Evolutionary conservation across 169 alveolate genomes (phyloP), one percentile per base, ranked within the genome.

Genomic region (Besnoitia besnoiti): DNA sequence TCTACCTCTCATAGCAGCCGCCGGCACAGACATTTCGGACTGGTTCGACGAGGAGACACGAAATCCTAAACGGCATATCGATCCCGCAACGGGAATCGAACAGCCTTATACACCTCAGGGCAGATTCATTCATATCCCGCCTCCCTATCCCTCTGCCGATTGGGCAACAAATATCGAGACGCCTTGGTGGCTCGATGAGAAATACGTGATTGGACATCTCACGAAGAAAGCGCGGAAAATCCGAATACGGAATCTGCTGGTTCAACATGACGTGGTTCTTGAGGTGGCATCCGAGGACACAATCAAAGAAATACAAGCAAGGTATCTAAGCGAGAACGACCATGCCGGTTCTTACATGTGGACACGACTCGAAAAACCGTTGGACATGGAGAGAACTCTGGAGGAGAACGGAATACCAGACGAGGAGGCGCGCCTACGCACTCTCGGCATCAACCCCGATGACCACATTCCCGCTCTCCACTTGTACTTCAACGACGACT

Each of bases 1-100:
- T 84, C 96, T 95, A 76, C 99, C 99, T 51, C 89, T 98, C 44
- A 97, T 98, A 44, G 96, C 96, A 42, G 97, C 97, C 19, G 98
- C 99, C 16, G 99, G 99, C 39, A 95, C 96, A 40, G 99, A 98
- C 92, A 97, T 98, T 59, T 96, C 98, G 49, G 97, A 96, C 93
- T 98, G 99, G 99, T 98, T 97, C 91, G 97, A 98, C 90, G 95
- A 94, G 79, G 89, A 94, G 91, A 96, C 98, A 4, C 93, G 96
- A 84, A 98, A 98, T 67, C 99, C 99, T 19, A 97, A 96, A 95
- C 96, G 96, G 61, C 96, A 93, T 91, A 93, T 97, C 84, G 97
- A 97, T 89, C 95, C 98, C 4, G 95, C 94, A 33, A 97, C 98
- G 35, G 96, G 97, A 24, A 42, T 37, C 40, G 55, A 40, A 14